Evolutionary conservation across 2,329 filamentous ascomycete genomes (phyloP), one percentile per base, ranked within the genome.

Genomic region (Cryphonectria radicalis): DNA sequence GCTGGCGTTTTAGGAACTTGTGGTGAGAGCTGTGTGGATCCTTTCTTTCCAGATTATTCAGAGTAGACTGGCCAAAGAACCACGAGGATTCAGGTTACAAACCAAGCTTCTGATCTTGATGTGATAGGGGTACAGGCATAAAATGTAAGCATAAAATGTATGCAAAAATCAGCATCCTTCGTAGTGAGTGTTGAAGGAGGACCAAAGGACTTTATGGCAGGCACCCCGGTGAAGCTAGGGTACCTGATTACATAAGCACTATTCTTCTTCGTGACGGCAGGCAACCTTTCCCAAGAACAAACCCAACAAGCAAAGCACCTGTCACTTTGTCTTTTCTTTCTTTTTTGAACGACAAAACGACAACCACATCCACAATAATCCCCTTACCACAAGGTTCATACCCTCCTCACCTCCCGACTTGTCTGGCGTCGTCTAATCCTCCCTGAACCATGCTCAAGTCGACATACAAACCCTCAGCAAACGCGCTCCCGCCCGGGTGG

Each of bases 401-500:
- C 43, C 25, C 28, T 19, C 35, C 40, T 62, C 35, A 19, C 19
- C 17, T 25, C 17, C 35, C 22, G 35, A 40, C 40, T 22, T 32
- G 37, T 64, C 7, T 5, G n/a, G 13, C 25, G n/a, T 32, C 40
- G 62, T 50, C 22, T 10, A 7, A 17, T 59, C 8, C 14, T 35
- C 28, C 46, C 46, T n/a, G 13, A 42, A 67, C 43, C 28, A 94
- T 94, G 92, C 84, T 95, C 65, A 94, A 90, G 78, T 93, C 92
- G 28, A 95, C 93, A n/a, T 90, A 95, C 81, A 89, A 88, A 72
- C 86, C 89, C 32, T 86, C 87, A 13, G 76, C 82, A 19, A 77
- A 80, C 63, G 79, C 80, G 50, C 85, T 98, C 0, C 91, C 91
- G 40, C 86, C 91, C 60, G 94, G 93, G 74, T 98, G 95, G 95